Conservation (phyloP, 345 rosid species). For the Eutrema heterophyllum region DNA sequence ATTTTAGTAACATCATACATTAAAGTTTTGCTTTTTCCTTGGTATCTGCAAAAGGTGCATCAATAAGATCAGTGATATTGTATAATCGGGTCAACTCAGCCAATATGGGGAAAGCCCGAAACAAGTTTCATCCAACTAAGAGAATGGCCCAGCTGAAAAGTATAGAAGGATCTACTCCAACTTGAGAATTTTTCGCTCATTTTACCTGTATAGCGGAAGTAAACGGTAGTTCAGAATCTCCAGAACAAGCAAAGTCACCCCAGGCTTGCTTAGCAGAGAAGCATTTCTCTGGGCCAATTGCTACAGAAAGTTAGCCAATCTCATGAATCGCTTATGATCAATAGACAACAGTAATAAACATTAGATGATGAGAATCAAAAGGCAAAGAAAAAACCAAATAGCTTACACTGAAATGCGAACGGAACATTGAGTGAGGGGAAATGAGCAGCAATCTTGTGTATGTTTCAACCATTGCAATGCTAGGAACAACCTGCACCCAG, state of each 20-base stretch:
- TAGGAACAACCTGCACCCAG: slow-evolving; percentile 78
- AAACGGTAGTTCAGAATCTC: slow-evolving; percentile 90
- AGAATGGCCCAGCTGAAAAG: background rate
- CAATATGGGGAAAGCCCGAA: background rate
- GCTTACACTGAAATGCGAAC: slow-evolving; percentile 84
- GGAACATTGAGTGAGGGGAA: slow-evolving; percentile 89
- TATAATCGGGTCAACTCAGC: slow-evolving; percentile 4
- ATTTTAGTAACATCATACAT: slow-evolving; percentile 97
- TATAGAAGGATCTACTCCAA: slow-evolving; percentile 2
- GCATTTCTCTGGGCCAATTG: slow-evolving; percentile 88
- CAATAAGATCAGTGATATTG: slow-evolving; percentile 10
- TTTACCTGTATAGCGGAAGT: slow-evolving; percentile 95
- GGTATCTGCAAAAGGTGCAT: slow-evolving; percentile 54
- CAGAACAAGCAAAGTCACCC: slow-evolving; percentile 84
- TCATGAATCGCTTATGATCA: slow-evolving; percentile 16
- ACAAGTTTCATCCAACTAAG: background rate
- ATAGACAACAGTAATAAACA: background rate
- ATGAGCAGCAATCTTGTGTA: slow-evolving; percentile 84
- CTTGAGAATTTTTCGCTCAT: background rate
- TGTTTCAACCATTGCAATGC: slow-evolving; percentile 98
- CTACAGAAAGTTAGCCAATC: slow-evolving; percentile 41
- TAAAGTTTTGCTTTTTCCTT: slow-evolving; percentile 85
- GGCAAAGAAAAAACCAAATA: slow-evolving; percentile 18
- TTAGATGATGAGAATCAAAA: background rate
- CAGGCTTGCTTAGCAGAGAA: slow-evolving; percentile 82